Base-by-base conservation (phyloP, 352 stramenopile genomes). In the Pythium utonaiense region DNA sequence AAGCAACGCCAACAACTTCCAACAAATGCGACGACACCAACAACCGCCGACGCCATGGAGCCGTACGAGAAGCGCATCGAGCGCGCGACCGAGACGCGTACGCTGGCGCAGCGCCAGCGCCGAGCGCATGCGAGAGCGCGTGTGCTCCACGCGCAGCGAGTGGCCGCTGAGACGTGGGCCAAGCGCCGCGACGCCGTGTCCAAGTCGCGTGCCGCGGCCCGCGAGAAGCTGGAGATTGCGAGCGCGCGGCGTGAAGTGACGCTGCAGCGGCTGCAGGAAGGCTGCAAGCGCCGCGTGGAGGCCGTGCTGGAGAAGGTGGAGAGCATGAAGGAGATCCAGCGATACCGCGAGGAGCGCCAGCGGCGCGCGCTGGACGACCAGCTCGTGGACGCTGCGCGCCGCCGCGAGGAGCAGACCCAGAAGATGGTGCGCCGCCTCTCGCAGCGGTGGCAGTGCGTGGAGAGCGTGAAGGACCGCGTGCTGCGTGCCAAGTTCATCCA, bases 401-500 rank as follows among this genome's bases (percentile, higher is more conserved):
- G 80, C 44, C 80, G 80, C 27, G 62, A 76, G n/a, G 67, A 75
- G 30, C 77, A 80, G 53, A 86, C 72, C 40, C 70, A 84, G 58
- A 64, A 70, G 28, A 78, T 80, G 55, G 72, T 86, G 38, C 65
- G 57, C 0, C 76, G 80, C 3, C 69, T 90, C 6, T 78, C 62
- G 30, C 51, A 69, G 60, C 80, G 80, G 52, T 88, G 80, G 80
- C 80, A 86, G 60, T 86, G 78, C 60, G 80, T 90, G 12, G 78
- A 86, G 64, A 78, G 60, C 55, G 73, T 88, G 19, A 87, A 88
- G 66, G 75, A 77, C 53, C 78, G 78, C 10, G 73, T 88, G 54
- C 71, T 70, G 47, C 56, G 77, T 21, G 75, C 60, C 57, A 91
- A 89, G 67, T 86, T 78, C 55, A 89, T 91, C 67, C 83, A 91